Conservation (phyloP, 2,329 filamentous ascomycete genomes). For the Aspergillus fumigatiaffinis region DNA sequence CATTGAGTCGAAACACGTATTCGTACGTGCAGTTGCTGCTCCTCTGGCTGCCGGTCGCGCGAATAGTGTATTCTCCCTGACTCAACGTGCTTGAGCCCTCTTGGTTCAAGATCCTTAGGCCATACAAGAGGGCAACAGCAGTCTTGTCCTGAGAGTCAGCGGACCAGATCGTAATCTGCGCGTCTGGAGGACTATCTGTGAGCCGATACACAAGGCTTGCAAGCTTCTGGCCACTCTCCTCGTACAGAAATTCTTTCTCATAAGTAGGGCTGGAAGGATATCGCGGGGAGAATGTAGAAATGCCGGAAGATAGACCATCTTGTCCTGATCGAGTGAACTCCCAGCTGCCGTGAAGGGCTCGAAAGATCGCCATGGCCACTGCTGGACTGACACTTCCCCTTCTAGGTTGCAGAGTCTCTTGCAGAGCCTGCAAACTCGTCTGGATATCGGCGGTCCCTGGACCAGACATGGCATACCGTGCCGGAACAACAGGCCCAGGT, state of each 20-base stretch:
- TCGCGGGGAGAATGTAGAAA: slow-evolving; percentile 61
- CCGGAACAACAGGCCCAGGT: slow-evolving; percentile 48
- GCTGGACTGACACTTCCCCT: slow-evolving; percentile 48
- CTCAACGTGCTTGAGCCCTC: neutral
- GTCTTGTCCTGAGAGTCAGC: slow-evolving; percentile 1
- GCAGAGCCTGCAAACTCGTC: slow-evolving; percentile 50
- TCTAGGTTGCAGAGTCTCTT: slow-evolving; percentile 29
- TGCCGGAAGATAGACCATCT: slow-evolving; percentile 56
- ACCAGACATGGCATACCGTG: slow-evolving; percentile 43
- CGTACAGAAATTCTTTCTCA: slow-evolving; percentile 34
- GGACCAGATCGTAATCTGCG: slow-evolving; percentile 16
- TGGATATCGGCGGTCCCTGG: slow-evolving; percentile 23
- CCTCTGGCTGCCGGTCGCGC: neutral
- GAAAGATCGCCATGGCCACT: slow-evolving; percentile 64
- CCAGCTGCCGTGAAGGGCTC: slow-evolving; percentile 69
- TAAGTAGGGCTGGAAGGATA: slow-evolving; percentile 46
- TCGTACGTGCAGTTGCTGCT: neutral
- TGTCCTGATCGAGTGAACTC: slow-evolving; percentile 46
- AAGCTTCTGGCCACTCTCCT: slow-evolving; percentile 13
- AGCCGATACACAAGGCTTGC: slow-evolving; percentile 12
- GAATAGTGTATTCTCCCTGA: slow-evolving; percentile 13
- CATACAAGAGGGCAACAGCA: slow-evolving; percentile 4
- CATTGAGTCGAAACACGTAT: slow-evolving; percentile 25
- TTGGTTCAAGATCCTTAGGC: slow-evolving; percentile 4
- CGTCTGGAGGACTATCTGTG: slow-evolving; percentile 3